Percentiles rank a stretch among this genome's conserved stretches.
These are phyloP conservation scores for Gaeumannomyces sp. DNA, from an alignment of 2,329 filamentous ascomycete genomes.

Conservation along the genomic window DNA sequence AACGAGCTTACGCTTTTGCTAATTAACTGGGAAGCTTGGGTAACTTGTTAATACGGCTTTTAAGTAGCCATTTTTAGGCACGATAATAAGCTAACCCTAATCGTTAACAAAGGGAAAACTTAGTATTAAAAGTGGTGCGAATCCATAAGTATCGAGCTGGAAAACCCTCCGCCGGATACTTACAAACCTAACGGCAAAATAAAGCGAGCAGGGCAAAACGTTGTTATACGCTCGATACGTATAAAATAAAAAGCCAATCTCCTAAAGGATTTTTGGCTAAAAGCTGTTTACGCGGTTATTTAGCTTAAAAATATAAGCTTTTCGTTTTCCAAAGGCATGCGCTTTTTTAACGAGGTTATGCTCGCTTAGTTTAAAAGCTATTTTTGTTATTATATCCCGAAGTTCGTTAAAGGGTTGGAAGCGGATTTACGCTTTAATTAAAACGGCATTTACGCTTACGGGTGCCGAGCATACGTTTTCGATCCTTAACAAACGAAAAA, in stretches of 20 bases:
- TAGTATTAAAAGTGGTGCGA: neutral
- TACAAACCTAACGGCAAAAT: neutral
- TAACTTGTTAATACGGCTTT: neutral
- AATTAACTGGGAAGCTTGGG: neutral
- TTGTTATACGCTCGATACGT: neutral
- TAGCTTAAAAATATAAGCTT: neutral
- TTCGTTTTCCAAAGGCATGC: neutral
- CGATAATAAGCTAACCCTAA: neutral
- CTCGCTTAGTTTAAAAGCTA: neutral
- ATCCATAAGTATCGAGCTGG: neutral
- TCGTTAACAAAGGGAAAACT: neutral
- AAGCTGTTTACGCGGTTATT: neutral
- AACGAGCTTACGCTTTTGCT: neutral
- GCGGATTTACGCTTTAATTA: neutral
- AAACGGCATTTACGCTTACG: conserved; percentile 1
- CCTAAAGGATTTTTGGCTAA: neutral
- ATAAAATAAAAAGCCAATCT: neutral
- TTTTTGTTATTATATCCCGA: neutral
- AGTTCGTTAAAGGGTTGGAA: neutral
- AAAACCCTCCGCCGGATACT: neutral
- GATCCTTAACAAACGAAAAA: neutral
- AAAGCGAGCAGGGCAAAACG: neutral
- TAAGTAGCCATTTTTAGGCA: neutral
- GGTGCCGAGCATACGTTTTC: neutral
- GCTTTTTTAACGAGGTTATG: neutral